phyloP scores from a whole-genome alignment of 179 eudicot species.

The Nepenthes alata region DNA sequence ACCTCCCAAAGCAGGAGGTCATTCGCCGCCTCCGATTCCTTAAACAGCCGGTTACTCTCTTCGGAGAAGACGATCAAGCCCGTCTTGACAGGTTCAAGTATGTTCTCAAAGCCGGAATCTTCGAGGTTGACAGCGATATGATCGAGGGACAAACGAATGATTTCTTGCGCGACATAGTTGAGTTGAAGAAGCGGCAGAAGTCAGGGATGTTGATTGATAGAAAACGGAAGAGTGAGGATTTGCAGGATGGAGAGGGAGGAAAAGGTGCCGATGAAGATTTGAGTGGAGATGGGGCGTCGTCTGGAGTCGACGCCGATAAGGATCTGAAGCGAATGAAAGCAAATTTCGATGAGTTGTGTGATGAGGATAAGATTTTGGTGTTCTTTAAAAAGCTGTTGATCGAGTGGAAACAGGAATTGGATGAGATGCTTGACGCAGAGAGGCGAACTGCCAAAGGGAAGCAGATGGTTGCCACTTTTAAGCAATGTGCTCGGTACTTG shows the following conservation, averaged over 20 bases:
- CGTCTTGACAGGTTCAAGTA: slow-evolving; percentile 64
- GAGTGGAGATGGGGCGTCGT: slow-evolving; percentile 63
- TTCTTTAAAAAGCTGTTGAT: slow-evolving; percentile 83
- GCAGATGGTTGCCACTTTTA: slow-evolving; percentile 81
- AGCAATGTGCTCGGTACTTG: slow-evolving; percentile 76
- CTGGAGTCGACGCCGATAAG: slow-evolving; percentile 67
- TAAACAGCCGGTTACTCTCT: slow-evolving; percentile 76
- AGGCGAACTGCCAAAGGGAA: slow-evolving; percentile 92
- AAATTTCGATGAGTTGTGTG: slow-evolving; percentile 67
- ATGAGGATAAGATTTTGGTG: slow-evolving; percentile 90
- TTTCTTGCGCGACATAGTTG: slow-evolving; percentile 78
- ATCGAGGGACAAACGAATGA: slow-evolving; percentile 96
- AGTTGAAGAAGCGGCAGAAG: slow-evolving; percentile 85
- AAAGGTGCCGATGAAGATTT: slow-evolving; percentile 58
- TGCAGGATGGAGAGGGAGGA: slow-evolving; percentile 50
- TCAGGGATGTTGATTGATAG: slow-evolving; percentile 59
- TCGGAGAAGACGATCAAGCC: slow-evolving; percentile 79
- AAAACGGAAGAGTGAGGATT: slow-evolving; percentile 73
- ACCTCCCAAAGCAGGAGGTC: slow-evolving; percentile 65
- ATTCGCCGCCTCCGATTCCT: slow-evolving; percentile 72
- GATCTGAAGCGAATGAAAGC: slow-evolving; percentile 82
- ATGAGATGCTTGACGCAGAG: slow-evolving; percentile 56
- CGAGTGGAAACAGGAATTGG: slow-evolving; percentile 86
- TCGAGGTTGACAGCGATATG: slow-evolving; percentile 89
- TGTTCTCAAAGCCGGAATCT: slow-evolving; percentile 65